Percentiles rank a stretch among this genome's conserved stretches.
These are phyloP conservation scores for Phaeosphaeria sp. DNA, from an alignment of 2,329 filamentous ascomycete genomes.

Conservation along the genomic window DNA sequence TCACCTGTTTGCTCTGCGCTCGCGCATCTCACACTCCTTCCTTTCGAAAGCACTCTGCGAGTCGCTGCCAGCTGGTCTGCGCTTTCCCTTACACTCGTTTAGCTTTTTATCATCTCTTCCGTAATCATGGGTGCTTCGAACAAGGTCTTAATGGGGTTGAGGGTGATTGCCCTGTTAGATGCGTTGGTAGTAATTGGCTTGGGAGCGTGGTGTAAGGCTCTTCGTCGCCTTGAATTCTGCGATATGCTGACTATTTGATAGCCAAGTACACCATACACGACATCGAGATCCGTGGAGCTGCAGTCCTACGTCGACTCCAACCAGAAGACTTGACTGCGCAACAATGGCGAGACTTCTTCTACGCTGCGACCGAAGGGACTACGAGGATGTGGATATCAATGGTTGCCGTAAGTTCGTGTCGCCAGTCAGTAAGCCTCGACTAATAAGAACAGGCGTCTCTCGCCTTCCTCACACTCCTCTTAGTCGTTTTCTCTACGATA, in stretches of 20 bases:
- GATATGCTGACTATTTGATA: conserved; percentile 4
- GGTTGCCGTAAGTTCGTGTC: conserved; percentile 27
- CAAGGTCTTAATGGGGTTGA: conserved; percentile 22
- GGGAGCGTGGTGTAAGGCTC: conserved; percentile 33
- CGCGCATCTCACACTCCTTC: conserved; percentile 13
- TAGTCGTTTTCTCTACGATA: conserved; percentile 24
- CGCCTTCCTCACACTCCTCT: conserved; percentile 20
- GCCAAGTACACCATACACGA: conserved; percentile 30
- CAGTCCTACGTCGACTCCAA: conserved; percentile 17
- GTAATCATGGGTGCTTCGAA: conserved; percentile 27
- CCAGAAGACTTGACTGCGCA: conserved; percentile 15
- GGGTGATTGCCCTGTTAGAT: conserved; percentile 29
- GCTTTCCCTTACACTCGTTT: conserved; percentile 16
- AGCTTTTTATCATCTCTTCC: not conserved
- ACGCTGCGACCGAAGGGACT: conserved; percentile 12
- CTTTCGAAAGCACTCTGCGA: conserved; percentile 31
- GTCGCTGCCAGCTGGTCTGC: conserved; percentile 37
- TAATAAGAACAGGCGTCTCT: conserved; percentile 27
- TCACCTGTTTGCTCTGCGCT: conserved; percentile 13
- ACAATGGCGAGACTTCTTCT: conserved; percentile 30
- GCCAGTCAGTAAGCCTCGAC: not conserved
- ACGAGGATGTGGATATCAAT: conserved; percentile 35
- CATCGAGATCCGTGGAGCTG: conserved; percentile 23
- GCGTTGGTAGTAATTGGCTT: conserved; percentile 29
- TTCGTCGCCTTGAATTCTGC: not conserved